Conservation (phyloP, 371 early-diverging fungal genomes). For the Apophysomyces elegans region DNA sequence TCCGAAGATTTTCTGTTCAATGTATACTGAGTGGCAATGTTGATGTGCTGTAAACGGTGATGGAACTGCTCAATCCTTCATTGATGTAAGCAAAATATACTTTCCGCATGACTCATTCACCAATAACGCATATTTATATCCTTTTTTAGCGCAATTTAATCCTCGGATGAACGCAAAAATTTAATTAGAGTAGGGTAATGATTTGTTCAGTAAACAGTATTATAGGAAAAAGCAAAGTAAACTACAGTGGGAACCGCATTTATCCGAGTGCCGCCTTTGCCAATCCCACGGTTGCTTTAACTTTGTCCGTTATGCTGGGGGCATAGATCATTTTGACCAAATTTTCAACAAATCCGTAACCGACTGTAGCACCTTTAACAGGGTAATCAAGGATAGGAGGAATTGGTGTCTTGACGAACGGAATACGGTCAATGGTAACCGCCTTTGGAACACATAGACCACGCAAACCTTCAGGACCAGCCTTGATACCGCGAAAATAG, state of each 20-base stretch:
- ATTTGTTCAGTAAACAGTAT: too few relatives aligned
- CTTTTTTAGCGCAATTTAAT: too few relatives aligned
- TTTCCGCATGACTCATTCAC: too few relatives aligned
- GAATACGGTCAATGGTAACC: constrained; percentile 74
- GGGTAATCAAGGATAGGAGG: constrained; percentile 74
- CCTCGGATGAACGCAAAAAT: too few relatives aligned
- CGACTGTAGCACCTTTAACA: constrained; percentile 42
- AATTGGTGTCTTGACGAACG: constrained; percentile 74
- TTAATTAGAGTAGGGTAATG: too few relatives aligned
- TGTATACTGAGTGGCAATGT: neutral
- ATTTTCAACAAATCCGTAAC: constrained; percentile 49
- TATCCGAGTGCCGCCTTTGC: constrained; percentile 33
- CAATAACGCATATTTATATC: too few relatives aligned
- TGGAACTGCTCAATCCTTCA: neutral
- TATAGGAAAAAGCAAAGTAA: too few relatives aligned
- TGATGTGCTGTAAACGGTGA: neutral
- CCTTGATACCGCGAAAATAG: constrained; percentile 14
- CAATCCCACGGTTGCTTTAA: constrained; percentile 44
- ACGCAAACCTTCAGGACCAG: constrained; percentile 79
- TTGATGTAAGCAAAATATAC: too few relatives aligned
- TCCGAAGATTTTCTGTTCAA: neutral
- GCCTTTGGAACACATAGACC: constrained; percentile 75
- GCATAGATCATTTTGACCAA: constrained; percentile 48
- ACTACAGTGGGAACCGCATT: too few relatives aligned
- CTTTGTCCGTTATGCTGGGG: constrained; percentile 39